A percentile compares a stretch with the other conserved stretches of the same genome.
These are phyloP conservation scores for Medicago lupulina DNA, from an alignment of 306 rosid genomes.

Conservation along the genomic window DNA sequence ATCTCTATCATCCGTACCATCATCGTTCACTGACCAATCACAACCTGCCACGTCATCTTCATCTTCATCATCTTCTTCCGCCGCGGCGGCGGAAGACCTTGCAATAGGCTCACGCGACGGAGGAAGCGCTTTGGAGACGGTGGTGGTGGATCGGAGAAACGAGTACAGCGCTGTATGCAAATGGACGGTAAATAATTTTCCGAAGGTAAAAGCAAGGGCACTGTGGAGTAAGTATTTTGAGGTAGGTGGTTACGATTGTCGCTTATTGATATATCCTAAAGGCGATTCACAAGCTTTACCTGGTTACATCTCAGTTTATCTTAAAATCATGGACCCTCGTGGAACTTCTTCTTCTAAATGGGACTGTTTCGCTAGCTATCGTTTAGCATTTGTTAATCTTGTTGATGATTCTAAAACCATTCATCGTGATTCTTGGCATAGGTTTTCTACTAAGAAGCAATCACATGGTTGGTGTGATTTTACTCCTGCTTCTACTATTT, in stretches of 20 bases:
- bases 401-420: slow-evolving; percentile 85
- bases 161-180: slow-evolving; percentile 89
- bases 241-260: slow-evolving; percentile 99
- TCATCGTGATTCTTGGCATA: slow-evolving; percentile 98
- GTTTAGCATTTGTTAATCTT: slow-evolving; percentile 81
- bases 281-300: slow-evolving; percentile 97
- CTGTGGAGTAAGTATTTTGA: slow-evolving; percentile 99
- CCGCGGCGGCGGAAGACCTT: slow-evolving; percentile 84
- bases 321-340: slow-evolving; percentile 99
- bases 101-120: slow-evolving; percentile 70
- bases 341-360: slow-evolving; percentile 95
- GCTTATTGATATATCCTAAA: slow-evolving; percentile 88
- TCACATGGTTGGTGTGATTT: slow-evolving; percentile 99
- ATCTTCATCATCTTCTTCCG: slow-evolving; percentile 58
- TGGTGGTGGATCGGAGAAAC: slow-evolving; percentile 78
- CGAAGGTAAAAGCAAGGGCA: slow-evolving; percentile 91
- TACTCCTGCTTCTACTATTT: slow-evolving; percentile 84
- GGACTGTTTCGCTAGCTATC: slow-evolving; percentile 99
- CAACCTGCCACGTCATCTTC: slow-evolving; percentile 62
- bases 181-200: slow-evolving; percentile 96
- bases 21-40: slow-evolving; percentile 57
- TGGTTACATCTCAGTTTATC: slow-evolving; percentile 91
- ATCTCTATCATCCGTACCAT: slow-evolving; percentile 61
- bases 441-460: slow-evolving; percentile 93
- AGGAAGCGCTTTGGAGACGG: slow-evolving; percentile 87